These are phyloP conservation scores for Tricholoma sp. DNA, from an alignment of 768 basidiomycete species.

Conservation along the genomic window DNA sequence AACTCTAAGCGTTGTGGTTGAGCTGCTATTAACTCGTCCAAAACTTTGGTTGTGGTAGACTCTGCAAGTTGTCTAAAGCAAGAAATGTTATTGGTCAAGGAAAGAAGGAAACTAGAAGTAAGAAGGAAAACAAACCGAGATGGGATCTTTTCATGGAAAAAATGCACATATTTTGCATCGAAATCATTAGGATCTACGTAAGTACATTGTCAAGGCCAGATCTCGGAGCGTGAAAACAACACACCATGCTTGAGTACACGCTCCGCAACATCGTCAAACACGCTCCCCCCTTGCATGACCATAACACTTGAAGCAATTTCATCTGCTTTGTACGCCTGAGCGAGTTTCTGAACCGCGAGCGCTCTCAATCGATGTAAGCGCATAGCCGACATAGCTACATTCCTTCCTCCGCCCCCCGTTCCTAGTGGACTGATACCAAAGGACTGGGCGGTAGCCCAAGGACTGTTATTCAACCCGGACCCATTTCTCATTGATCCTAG, in stretches of 20 bases:
- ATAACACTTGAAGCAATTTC: conserved; percentile 92
- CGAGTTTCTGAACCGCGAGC: conserved; percentile 82
- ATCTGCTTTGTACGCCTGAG: conserved; percentile 80
- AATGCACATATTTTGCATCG: conserved; percentile 86
- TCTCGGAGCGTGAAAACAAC: conserved; percentile 9
- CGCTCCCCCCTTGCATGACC: conserved; percentile 92
- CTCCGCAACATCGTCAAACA: conserved; percentile 90
- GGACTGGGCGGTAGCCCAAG: conserved; percentile 61
- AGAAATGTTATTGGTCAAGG: conserved; percentile 7
- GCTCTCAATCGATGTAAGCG: conserved; percentile 75
- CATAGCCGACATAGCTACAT: conserved; percentile 79
- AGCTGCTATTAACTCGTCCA: conserved; percentile 72
- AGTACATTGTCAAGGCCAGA: not conserved
- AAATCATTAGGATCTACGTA: conserved; percentile 73
- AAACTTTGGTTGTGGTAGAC: conserved; percentile 69
- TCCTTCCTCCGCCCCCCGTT: conserved; percentile 54
- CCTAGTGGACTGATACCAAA: conserved; percentile 59
- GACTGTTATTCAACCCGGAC: conserved; percentile 34
- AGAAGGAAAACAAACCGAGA: conserved; percentile 51
- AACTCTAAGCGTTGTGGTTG: conserved; percentile 80
- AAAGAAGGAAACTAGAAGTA: not conserved
- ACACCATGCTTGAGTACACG: conserved; percentile 64
- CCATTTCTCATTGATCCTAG: conserved; percentile 58
- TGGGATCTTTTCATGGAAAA: conserved; percentile 94
- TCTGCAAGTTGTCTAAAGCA: conserved; percentile 72